Conservation (phyloP, 2,329 filamentous ascomycete genomes). For the Phaeosphaeria sp. region DNA sequence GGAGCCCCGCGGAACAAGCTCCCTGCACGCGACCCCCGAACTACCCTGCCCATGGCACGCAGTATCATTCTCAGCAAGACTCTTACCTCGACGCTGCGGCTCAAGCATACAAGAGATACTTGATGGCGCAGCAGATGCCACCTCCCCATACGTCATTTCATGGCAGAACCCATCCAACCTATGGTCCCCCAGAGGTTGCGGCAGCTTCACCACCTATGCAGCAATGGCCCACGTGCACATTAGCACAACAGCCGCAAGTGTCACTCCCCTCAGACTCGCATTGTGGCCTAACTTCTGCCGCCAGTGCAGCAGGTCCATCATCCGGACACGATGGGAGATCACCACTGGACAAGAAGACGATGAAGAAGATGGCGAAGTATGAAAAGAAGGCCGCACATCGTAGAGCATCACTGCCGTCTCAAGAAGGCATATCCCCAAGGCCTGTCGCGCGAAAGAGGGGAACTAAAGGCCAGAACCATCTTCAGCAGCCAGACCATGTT, state of each 20-base stretch:
- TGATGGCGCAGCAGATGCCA: background rate
- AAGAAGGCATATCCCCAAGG: background rate
- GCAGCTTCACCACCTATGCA: constrained; percentile 11
- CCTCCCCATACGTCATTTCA: background rate
- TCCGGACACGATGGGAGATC: constrained; percentile 1
- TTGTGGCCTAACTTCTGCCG: background rate
- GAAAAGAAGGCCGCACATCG: constrained; percentile 3
- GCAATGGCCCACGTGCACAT: constrained; percentile 20
- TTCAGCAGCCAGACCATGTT: background rate
- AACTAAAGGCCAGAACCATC: background rate
- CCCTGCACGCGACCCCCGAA: background rate
- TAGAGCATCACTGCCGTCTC: background rate
- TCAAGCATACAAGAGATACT: background rate
- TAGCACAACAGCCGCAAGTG: background rate
- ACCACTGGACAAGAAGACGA: constrained; percentile 1
- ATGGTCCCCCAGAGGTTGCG: background rate
- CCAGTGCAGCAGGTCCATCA: background rate
- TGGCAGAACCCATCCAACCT: background rate
- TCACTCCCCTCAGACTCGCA: background rate
- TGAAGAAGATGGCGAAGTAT: constrained; percentile 5
- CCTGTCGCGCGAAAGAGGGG: background rate
- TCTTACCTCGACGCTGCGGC: background rate
- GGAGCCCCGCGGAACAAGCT: background rate
- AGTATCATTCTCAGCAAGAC: background rate
- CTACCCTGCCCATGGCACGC: background rate